Conservation (phyloP, 2,329 filamentous ascomycete species). For the Pseudogymnoascus sp. region DNA sequence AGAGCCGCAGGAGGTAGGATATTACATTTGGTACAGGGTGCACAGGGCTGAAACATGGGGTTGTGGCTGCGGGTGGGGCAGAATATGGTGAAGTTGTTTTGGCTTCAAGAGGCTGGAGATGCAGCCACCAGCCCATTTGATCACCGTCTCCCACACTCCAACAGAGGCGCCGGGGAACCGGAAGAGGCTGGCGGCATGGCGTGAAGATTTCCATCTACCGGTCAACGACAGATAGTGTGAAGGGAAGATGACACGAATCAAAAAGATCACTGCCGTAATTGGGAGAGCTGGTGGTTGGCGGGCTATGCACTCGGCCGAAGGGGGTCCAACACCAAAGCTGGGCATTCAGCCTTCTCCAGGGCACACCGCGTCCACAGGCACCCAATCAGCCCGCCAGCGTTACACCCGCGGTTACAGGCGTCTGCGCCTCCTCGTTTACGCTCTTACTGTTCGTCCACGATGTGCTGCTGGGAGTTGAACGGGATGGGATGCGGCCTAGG, state of each 20-base stretch:
- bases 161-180: background rate
- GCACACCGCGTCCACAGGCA: background rate
- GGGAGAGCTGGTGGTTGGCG: background rate
- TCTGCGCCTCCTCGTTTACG: slow-evolving; percentile 1
- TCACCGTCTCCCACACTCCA: background rate
- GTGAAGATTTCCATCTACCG: background rate
- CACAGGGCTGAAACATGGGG: background rate
- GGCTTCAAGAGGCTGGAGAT: background rate
- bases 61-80: background rate
- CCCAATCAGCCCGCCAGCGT: slow-evolving; percentile 1
- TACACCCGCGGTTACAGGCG: slow-evolving; percentile 7
- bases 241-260: background rate
- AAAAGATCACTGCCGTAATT: background rate
- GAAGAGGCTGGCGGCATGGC: background rate
- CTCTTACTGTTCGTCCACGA: background rate
- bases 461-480: background rate
- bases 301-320: background rate
- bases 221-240: background rate
- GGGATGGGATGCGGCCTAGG: background rate
- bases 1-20: background rate
- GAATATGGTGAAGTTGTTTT: background rate
- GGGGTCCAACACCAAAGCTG: background rate
- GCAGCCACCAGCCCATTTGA: background rate
- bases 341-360: background rate
- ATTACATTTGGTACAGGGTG: background rate